Conservation (phyloP, 257 asterid genomes). For the Capsicum baccatum region DNA sequence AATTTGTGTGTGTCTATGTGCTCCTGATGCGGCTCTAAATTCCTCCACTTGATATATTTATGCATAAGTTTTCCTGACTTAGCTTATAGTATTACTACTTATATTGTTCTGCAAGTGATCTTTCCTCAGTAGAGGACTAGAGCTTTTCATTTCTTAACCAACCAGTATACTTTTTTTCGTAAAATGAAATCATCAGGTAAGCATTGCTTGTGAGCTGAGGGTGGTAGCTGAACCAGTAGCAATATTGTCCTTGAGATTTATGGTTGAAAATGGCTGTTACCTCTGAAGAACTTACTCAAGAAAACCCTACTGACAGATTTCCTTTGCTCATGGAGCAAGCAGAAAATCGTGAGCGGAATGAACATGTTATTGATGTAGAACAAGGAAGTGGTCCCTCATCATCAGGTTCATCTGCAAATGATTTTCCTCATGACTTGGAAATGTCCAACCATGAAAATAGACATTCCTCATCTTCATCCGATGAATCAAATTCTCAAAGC, state of each 20-base stretch:
- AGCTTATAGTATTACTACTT: not conserved
- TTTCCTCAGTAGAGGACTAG: not conserved
- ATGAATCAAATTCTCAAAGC: conserved; percentile 35
- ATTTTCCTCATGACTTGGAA: conserved; percentile 33
- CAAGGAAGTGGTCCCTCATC: conserved; percentile 43
- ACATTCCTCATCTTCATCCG: conserved; percentile 36
- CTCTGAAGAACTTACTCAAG: conserved; percentile 40
- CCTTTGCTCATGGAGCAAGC: conserved; percentile 55
- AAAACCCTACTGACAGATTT: conserved; percentile 42
- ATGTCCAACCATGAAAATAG: conserved; percentile 31
- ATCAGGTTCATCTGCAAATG: conserved; percentile 36
- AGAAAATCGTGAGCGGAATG: conserved; percentile 40
- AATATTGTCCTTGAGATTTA: conserved; percentile 21
- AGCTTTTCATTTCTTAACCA: not conserved
- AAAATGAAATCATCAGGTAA: conserved; percentile 2
- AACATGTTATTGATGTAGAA: conserved; percentile 48
- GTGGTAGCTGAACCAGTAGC: conserved; percentile 4
- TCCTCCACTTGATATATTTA: not conserved
- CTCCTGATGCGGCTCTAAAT: not conserved
- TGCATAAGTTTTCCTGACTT: not conserved
- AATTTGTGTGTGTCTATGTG: conserved; percentile 2
- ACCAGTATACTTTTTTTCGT: not conserved
- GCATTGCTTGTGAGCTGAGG: conserved; percentile 23
- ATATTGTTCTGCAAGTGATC: not conserved
- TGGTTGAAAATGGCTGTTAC: conserved; percentile 44